A percentile compares a stretch with the other conserved stretches of the same genome.
Conservation (phyloP, 2,329 filamentous ascomycete species). For the Cercospora sp. region DNA sequence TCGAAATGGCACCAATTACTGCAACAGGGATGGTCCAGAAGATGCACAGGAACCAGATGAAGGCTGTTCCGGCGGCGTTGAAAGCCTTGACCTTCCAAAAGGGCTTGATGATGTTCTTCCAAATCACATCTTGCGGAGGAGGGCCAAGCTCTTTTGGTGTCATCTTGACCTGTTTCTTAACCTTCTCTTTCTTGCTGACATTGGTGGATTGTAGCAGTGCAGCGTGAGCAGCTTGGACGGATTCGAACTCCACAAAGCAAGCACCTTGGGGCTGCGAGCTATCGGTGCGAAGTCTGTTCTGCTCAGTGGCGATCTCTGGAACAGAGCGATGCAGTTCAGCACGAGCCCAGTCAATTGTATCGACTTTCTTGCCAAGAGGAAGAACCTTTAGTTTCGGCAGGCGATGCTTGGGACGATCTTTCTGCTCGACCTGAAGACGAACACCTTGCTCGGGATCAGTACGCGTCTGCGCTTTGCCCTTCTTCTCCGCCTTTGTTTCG, state of each 20-base stretch:
- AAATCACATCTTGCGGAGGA: constrained; percentile 44
- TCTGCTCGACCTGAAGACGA: constrained; percentile 56
- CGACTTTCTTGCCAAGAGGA: constrained; percentile 77
- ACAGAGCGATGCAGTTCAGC: constrained; percentile 70
- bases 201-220: constrained; percentile 61
- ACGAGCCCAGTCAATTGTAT: constrained; percentile 87
- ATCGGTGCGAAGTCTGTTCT: constrained; percentile 65
- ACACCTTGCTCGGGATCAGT: constrained; percentile 26
- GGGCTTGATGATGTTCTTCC: constrained; percentile 46
- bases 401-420: constrained; percentile 70
- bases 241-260: constrained; percentile 85
- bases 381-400: constrained; percentile 38
- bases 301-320: constrained; percentile 67
- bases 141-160: constrained; percentile 45
- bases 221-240: constrained; percentile 76
- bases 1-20: constrained; percentile 47
- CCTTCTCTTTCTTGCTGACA: constrained; percentile 10
- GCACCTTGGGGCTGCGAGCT: constrained; percentile 67
- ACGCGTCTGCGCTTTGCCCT: constrained; percentile 16
- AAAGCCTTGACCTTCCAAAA: constrained; percentile 34
- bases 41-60: constrained; percentile 46
- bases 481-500: constrained; percentile 31
- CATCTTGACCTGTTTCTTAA: constrained; percentile 25
- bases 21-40: constrained; percentile 51
- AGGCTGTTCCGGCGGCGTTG: constrained; percentile 40